Percentiles rank a stretch among this genome's conserved stretches.
Conservation (phyloP, 768 basidiomycete species). For the Lenzites betulinus region DNA sequence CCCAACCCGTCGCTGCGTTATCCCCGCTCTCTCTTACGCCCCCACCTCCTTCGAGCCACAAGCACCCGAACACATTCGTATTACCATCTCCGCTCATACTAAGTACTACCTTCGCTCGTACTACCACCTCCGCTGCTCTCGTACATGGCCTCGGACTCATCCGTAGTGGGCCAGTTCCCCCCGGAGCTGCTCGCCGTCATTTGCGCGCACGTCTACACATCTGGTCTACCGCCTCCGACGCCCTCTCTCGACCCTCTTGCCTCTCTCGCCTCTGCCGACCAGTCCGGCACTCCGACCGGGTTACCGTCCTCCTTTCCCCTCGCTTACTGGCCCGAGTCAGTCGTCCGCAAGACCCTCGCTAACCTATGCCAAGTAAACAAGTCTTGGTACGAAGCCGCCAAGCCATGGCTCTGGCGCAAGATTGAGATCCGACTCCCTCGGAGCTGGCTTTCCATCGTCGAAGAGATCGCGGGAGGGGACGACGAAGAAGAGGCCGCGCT, state of each 20-base stretch:
- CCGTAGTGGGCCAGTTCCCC: conserved; percentile 52
- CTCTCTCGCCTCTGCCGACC: conserved; percentile 50
- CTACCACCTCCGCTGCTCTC: neutral
- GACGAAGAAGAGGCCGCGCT: conserved; percentile 57
- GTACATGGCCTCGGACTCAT: conserved; percentile 15
- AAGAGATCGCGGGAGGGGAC: conserved; percentile 75
- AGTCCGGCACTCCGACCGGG: conserved; percentile 50
- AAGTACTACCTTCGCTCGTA: too few species aligned
- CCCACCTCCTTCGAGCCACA: neutral
- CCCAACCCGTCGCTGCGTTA: neutral
- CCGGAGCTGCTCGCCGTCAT: conserved; percentile 73
- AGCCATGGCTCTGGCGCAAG: conserved; percentile 85
- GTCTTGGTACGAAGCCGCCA: conserved; percentile 80
- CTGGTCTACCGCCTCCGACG: conserved; percentile 54
- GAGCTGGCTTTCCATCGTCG: conserved; percentile 82
- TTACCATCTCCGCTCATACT: too few species aligned
- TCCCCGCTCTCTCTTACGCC: neutral
- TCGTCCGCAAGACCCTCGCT: conserved; percentile 64
- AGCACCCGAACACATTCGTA: neutral
- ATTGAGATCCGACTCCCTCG: conserved; percentile 82
- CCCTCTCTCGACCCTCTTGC: conserved; percentile 75
- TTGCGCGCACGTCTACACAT: conserved; percentile 69
- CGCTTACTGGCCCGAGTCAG: conserved; percentile 66
- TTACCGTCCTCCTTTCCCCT: conserved; percentile 77
- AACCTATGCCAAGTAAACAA: conserved; percentile 77